Base-by-base conservation (phyloP, 2,329 filamentous ascomycete genomes). In the Xylariales sp. region DNA sequence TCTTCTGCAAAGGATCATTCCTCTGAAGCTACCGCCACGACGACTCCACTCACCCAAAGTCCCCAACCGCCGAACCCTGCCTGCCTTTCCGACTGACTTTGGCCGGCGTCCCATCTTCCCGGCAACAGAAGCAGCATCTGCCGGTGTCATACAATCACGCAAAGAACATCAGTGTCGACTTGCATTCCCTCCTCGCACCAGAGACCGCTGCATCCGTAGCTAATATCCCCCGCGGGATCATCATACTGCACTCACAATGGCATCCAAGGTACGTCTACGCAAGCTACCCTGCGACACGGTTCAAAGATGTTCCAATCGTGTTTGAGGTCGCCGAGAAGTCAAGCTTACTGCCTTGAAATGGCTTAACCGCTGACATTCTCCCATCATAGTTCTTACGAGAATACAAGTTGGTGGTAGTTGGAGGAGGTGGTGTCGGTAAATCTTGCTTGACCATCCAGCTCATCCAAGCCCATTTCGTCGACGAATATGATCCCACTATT, bases 401-500 rank as follows among this genome's bases (percentile, higher is more conserved):
- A 72, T 95, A 95, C 70, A 95, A 95, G 72, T 71, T 95, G 70
- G 93, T 98, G 47, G 93, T 97, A 48, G 90, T 98, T 53, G 93
- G 93, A 57, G 93, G 94, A 59, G 93, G 93, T 77, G 93, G 93
- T 67, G 93, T 98, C 52, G 93, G 93, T 73, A 98, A 98, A 77
- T 97, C 91, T 48, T 97, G 93, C 72, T 80, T 98, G 75, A 97
- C 93, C 45, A 97, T 98, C 62, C 93, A 97, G 74, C 81, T 91
- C 68, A 88, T 88, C 59, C 84, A 90, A 71, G 91, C 86, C 67
- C 93, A 98, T 67, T 98, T 98, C 73, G 91, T 97, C 63, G 93
- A 97, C 68, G 93, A 97, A 69, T 98, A 98, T 69, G 93, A 98
- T 69, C 93, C 93, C 44, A 98, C 93, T 59, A 97, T 98, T 61